A percentile compares a stretch with the other conserved stretches of the same genome.
Conservation (phyloP, 1,139 yeast species). For the Geotrichum siamense region DNA sequence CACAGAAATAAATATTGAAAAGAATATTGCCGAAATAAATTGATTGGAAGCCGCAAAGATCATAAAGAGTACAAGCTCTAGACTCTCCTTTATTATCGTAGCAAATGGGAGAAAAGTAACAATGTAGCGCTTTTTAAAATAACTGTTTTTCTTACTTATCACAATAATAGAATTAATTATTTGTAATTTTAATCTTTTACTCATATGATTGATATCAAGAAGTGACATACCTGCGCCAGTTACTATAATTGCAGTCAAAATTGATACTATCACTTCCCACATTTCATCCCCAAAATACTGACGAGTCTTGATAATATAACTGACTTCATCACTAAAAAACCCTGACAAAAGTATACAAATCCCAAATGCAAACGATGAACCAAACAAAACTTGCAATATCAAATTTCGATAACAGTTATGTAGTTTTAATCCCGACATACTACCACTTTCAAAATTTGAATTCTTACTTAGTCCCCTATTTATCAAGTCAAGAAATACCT, state of each 20-base stretch:
- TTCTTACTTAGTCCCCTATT: conserved; percentile 46
- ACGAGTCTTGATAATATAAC: conserved; percentile 67
- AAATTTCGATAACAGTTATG: conserved; percentile 31
- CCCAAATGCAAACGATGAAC: conserved; percentile 63
- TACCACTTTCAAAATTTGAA: conserved; percentile 30
- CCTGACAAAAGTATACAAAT: conserved; percentile 75
- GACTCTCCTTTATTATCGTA: conserved; percentile 82
- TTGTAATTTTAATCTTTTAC: conserved; percentile 77
- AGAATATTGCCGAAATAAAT: conserved; percentile 57
- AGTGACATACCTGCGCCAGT: conserved; percentile 86
- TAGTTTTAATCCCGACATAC: conserved; percentile 26
- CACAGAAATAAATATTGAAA: conserved; percentile 73
- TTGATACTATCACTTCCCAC: conserved; percentile 88
- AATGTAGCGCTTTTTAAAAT: conserved; percentile 41
- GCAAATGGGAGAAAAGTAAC: conserved; percentile 74
- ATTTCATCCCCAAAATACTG: conserved; percentile 78
- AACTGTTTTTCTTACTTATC: conserved; percentile 28
- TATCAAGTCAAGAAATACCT: conserved; percentile 75
- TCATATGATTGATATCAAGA: conserved; percentile 78
- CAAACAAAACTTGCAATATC: conserved; percentile 73
- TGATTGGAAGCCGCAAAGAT: conserved; percentile 68
- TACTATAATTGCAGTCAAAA: conserved; percentile 72
- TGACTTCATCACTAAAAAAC: conserved; percentile 66
- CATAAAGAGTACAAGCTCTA: conserved; percentile 85
- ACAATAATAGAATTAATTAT: conserved; percentile 48